These are phyloP conservation scores for Dioscorea dumetorum DNA, from an alignment of 106 monocot genomes.

Conservation along the genomic window DNA sequence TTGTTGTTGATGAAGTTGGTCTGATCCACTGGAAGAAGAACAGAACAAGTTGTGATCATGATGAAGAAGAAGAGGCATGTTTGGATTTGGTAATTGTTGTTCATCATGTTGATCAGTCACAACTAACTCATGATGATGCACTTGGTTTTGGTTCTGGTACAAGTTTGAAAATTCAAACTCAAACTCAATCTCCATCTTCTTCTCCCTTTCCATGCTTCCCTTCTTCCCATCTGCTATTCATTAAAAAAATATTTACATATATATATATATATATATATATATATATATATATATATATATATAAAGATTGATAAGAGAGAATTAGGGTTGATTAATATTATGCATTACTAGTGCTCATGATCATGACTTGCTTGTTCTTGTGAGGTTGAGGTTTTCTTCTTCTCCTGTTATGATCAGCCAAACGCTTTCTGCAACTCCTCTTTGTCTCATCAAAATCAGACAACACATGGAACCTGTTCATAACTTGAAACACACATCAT, in stretches of 20 bases:
- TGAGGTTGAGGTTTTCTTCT: constrained; percentile 35
- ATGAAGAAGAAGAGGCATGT: constrained; percentile 9
- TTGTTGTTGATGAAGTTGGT: constrained; percentile 9
- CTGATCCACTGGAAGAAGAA: constrained; percentile 9
- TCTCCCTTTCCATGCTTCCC: constrained; percentile 8
- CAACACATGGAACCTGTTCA: constrained; percentile 38
- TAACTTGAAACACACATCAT: too few relatives aligned
- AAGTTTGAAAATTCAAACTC: too few relatives aligned
- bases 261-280: background rate
- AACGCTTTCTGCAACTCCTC: constrained; percentile 42
- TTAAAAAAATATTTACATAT: background rate
- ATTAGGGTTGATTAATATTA: too few relatives aligned
- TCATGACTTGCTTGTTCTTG: background rate
- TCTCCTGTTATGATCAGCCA: constrained; percentile 56
- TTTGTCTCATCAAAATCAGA: constrained; percentile 49
- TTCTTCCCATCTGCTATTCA: background rate
- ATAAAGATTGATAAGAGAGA: too few relatives aligned
- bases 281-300: too few relatives aligned
- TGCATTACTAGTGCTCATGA: too few relatives aligned
- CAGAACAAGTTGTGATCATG: constrained; percentile 23
- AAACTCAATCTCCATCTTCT: background rate
- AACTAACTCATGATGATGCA: too few relatives aligned
- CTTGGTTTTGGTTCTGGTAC: background rate
- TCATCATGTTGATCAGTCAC: too few relatives aligned
- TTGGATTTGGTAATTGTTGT: background rate